phyloP scores from a whole-genome alignment of 495 filamentous ascomycete species.

The Penicillium paradoxum region DNA sequence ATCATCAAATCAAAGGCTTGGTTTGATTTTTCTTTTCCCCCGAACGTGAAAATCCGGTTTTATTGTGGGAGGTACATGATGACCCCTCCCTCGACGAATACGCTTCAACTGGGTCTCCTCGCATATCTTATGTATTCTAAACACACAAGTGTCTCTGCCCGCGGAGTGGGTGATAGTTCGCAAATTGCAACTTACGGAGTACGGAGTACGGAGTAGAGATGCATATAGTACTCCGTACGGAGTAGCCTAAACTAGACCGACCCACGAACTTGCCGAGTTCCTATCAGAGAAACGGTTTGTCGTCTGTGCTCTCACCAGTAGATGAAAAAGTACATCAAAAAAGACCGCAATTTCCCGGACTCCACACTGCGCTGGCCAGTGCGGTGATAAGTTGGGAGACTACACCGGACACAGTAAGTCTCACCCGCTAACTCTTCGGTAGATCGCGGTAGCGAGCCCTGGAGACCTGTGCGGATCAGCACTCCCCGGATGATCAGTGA shows the following conservation, averaged over 20 bases:
- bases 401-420: constrained; percentile 28
- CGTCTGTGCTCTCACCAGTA: constrained; percentile 4
- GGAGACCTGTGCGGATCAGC: constrained; percentile 5
- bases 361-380: constrained; percentile 14
- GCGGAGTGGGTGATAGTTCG: too few species aligned
- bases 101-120: too few species aligned
- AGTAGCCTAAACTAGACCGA: neutral
- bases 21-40: neutral
- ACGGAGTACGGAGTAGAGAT: too few species aligned
- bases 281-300: neutral
- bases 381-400: constrained; percentile 12
- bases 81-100: too few species aligned
- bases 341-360: constrained; percentile 8
- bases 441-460: too few species aligned
- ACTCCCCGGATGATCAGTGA: constrained; percentile 9
- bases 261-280: constrained; percentile 3
- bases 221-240: neutral
- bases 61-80: too few species aligned
- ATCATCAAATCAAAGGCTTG: neutral
- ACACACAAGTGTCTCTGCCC: too few species aligned
- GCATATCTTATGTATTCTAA: too few species aligned
- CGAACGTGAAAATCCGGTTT: neutral
- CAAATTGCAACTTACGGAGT: too few species aligned
- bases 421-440: constrained; percentile 23
- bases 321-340: too few species aligned